Evolutionary conservation across 1,284 basidiomycete species (phyloP).

Genomic region (Ceratobasidium sp.): DNA sequence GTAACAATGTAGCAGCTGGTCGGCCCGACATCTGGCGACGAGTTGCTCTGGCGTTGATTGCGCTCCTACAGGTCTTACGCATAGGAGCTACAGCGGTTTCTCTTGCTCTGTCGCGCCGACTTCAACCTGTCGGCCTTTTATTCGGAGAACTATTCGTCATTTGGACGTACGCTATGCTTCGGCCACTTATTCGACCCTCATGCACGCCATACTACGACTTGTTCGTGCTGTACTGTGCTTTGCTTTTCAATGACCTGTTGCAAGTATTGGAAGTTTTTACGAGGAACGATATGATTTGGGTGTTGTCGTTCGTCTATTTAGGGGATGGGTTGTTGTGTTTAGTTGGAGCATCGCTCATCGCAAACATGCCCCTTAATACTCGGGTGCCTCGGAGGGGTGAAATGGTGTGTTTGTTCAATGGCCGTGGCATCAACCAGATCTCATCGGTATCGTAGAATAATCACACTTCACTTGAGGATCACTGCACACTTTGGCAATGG

Average conservation of each 20-base stretch:
- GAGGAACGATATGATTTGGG: background rate
- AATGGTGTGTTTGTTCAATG: background rate
- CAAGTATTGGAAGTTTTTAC: background rate
- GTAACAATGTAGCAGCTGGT: background rate
- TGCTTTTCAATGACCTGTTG: background rate
- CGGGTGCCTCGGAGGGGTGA: background rate
- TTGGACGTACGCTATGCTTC: constrained; percentile 19
- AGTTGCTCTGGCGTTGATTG: background rate
- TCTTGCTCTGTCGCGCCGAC: background rate
- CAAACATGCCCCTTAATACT: constrained; percentile 17
- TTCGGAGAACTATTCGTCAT: background rate
- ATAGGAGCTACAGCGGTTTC: background rate
- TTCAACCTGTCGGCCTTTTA: background rate
- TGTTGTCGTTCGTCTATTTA: background rate
- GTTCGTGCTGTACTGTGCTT: constrained; percentile 7
- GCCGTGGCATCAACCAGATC: background rate
- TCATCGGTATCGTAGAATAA: background rate
- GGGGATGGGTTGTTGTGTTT: background rate
- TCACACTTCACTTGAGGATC: constrained; percentile 25
- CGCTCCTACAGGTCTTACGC: background rate
- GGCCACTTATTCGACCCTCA: constrained; percentile 6
- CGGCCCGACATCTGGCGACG: constrained; percentile 27
- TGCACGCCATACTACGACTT: constrained; percentile 2
- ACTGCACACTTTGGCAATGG: constrained; percentile 31
- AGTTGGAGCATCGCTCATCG: background rate